phyloP scores from a whole-genome alignment of 169 alveolate species.

The Plasmodium sp. region DNA sequence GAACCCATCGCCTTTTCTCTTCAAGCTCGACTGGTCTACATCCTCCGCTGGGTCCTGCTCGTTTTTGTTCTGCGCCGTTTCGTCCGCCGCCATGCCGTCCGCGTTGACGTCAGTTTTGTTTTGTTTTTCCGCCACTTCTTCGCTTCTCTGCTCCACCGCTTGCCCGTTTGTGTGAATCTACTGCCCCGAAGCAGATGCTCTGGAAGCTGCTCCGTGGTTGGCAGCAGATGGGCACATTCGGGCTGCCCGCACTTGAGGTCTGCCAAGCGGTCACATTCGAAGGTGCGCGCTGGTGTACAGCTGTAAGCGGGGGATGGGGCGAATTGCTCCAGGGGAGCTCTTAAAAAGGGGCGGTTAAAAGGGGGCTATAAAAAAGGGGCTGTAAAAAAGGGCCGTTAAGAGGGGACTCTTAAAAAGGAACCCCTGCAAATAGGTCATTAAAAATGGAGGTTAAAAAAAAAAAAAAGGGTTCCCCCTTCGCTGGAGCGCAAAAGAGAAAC shows the following conservation, averaged over 20 bases:
- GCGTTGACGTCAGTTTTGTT: background rate
- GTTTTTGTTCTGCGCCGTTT: background rate
- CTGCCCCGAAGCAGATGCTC: background rate
- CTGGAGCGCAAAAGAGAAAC: background rate
- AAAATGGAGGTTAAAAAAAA: background rate
- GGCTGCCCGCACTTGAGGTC: background rate
- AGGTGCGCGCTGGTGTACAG: background rate
- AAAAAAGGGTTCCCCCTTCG: background rate
- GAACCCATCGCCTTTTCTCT: conserved; percentile 56
- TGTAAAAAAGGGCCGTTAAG: background rate
- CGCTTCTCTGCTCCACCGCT: background rate
- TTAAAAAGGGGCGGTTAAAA: background rate
- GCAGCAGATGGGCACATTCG: background rate
- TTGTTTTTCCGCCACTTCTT: background rate
- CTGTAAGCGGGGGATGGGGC: background rate
- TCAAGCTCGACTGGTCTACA: conserved; percentile 1
- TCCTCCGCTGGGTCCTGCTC: background rate
- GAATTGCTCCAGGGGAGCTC: background rate
- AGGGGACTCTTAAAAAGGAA: background rate
- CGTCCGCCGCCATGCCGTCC: background rate
- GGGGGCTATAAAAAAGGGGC: background rate
- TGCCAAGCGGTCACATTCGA: background rate
- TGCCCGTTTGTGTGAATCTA: background rate
- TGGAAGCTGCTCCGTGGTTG: background rate
- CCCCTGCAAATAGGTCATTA: background rate